Evolutionary conservation across 1,284 basidiomycete genomes (phyloP).

Genomic region (Earliella scabrosa): DNA sequence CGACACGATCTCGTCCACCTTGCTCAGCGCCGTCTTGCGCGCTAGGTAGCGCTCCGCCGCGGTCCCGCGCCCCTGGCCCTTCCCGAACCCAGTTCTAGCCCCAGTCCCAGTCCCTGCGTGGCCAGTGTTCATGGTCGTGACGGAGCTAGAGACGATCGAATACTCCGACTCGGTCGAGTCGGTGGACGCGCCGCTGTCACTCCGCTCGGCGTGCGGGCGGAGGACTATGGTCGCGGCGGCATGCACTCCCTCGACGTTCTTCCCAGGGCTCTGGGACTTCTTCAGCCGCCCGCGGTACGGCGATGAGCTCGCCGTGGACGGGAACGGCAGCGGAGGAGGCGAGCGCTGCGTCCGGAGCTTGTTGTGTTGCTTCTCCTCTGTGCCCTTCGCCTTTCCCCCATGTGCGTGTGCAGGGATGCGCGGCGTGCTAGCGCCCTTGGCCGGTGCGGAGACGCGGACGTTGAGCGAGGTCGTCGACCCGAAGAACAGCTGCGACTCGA

Average conservation of each 20-base stretch:
- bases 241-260: neutral
- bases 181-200: conserved; percentile 7
- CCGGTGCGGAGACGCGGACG: conserved; percentile 7
- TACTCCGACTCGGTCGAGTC: conserved; percentile 1
- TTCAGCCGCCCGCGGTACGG: conserved; percentile 30
- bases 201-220: conserved; percentile 1
- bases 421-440: neutral
- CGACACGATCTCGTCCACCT: conserved; percentile 39
- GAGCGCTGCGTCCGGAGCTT: conserved; percentile 28
- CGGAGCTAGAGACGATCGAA: neutral
- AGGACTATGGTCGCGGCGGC: conserved; percentile 3
- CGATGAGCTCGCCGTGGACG: conserved; percentile 23
- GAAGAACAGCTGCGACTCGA: conserved; percentile 41
- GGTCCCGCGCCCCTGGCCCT: conserved; percentile 20
- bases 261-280: conserved; percentile 26
- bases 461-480: conserved; percentile 22
- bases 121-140: neutral
- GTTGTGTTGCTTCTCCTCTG: conserved; percentile 14
- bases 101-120: neutral
- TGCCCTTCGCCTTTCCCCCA: neutral
- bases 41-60: conserved; percentile 32
- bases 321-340: conserved; percentile 33
- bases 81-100: too few species aligned
- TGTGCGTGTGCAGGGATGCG: neutral
- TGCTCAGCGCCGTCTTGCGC: conserved; percentile 33